These are phyloP conservation scores for Diaporthe aspalathi DNA, from an alignment of 2,329 filamentous ascomycete genomes.

Conservation along the genomic window DNA sequence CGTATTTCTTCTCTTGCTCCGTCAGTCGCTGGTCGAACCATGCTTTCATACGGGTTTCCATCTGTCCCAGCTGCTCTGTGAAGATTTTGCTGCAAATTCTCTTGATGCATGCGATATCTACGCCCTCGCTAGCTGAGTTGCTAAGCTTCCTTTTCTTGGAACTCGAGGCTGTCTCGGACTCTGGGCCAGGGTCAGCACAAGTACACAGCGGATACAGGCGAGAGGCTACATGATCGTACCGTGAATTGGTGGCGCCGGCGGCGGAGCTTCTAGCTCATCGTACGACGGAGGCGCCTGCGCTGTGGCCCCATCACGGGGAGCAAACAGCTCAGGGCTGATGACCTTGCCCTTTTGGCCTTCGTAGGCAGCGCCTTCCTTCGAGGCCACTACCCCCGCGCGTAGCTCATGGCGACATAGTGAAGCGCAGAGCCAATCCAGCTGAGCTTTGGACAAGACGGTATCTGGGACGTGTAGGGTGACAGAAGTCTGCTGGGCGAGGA, in stretches of 20 bases:
- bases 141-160: slow-evolving; percentile 19
- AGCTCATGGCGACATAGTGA: slow-evolving; percentile 19
- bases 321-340: slow-evolving; percentile 1
- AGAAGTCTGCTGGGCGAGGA: slow-evolving; percentile 18
- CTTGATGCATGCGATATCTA: background rate
- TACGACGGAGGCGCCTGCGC: slow-evolving; percentile 29
- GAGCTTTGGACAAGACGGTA: background rate
- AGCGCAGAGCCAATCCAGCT: slow-evolving; percentile 25
- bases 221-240: background rate
- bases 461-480: slow-evolving; percentile 17
- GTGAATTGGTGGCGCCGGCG: slow-evolving; percentile 11
- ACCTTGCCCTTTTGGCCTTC: slow-evolving; percentile 26
- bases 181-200: background rate
- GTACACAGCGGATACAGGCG: background rate
- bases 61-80: slow-evolving; percentile 3
- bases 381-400: background rate
- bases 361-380: slow-evolving; percentile 22
- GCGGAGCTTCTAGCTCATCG: slow-evolving; percentile 22
- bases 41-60: slow-evolving; percentile 15
- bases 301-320: slow-evolving; percentile 5
- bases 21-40: slow-evolving; percentile 12
- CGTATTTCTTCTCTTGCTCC: slow-evolving; percentile 16
- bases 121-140: background rate
- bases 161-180: background rate
- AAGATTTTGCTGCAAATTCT: slow-evolving; percentile 20